Percentiles rank a stretch among this genome's conserved stretches.
phyloP scores from a whole-genome alignment of 192 early-diverging fungal genomes.

The Gaertneriomyces semiglobifer region DNA sequence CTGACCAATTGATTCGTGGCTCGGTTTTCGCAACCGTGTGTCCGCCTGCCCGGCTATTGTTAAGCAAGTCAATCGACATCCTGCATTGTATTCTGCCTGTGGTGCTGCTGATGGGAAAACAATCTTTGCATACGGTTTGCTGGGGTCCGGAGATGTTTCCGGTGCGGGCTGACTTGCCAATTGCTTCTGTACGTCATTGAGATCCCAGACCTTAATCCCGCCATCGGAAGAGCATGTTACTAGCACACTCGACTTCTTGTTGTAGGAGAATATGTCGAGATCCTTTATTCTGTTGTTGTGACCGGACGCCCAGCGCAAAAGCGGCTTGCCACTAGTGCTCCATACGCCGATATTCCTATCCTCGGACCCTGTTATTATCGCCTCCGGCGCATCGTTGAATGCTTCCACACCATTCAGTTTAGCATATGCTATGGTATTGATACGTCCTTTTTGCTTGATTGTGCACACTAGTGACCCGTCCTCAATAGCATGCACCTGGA shows the following conservation, averaged over 20 bases:
- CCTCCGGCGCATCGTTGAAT: conserved; percentile 1
- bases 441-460: conserved; percentile 20
- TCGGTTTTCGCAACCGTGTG: not conserved
- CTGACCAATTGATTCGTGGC: not conserved
- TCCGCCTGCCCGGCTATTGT: conserved; percentile 19
- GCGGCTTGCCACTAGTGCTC: conserved; percentile 3
- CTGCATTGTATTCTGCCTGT: conserved; percentile 42
- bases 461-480: conserved; percentile 24
- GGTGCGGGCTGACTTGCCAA: conserved; percentile 3
- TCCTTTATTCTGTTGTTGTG: conserved; percentile 49
- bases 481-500: conserved; percentile 30
- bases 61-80: conserved; percentile 46
- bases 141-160: not conserved
- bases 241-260: conserved; percentile 16
- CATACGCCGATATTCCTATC: conserved; percentile 35
- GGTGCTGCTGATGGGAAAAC: conserved; percentile 9
- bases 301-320: conserved; percentile 28
- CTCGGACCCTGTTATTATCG: conserved; percentile 39
- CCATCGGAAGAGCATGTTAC: conserved; percentile 51
- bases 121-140: not conserved
- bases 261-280: conserved; percentile 24
- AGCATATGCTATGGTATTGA: conserved; percentile 33
- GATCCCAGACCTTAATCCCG: conserved; percentile 46
- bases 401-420: conserved; percentile 4
- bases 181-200: conserved; percentile 22